Evolutionary conservation across 2,329 filamentous ascomycete species (phyloP).

Genomic region (Hymenoscyphus linearis): DNA sequence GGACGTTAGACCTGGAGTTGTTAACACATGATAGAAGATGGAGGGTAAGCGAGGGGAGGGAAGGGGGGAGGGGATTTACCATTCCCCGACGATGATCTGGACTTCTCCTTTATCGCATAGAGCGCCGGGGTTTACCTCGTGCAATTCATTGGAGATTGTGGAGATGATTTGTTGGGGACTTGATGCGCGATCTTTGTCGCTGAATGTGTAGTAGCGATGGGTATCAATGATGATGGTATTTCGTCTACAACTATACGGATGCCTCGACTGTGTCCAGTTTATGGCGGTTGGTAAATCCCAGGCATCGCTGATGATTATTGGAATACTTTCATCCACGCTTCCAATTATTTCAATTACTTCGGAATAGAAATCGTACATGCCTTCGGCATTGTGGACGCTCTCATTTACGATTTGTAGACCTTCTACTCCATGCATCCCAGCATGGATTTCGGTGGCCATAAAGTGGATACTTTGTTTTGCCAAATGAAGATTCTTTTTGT

Average conservation of each 20-base stretch:
- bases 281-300: constrained; percentile 46
- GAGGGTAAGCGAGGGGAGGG: neutral
- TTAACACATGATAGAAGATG: neutral
- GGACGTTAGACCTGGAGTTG: constrained; percentile 40
- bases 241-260: constrained; percentile 24
- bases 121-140: constrained; percentile 41
- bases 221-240: constrained; percentile 52
- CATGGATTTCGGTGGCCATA: constrained; percentile 43
- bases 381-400: constrained; percentile 42
- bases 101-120: constrained; percentile 44
- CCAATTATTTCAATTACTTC: constrained; percentile 42
- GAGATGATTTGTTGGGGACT: constrained; percentile 46
- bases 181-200: constrained; percentile 45
- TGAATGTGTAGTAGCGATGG: constrained; percentile 54
- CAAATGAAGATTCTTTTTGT: constrained; percentile 38
- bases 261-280: constrained; percentile 40
- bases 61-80: constrained; percentile 24
- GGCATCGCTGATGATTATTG: constrained; percentile 53
- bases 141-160: constrained; percentile 40
- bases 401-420: constrained; percentile 57
- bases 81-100: constrained; percentile 51
- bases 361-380: constrained; percentile 54
- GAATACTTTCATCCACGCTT: constrained; percentile 43
- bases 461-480: constrained; percentile 44
- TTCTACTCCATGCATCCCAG: constrained; percentile 37